Percentiles rank a stretch among this genome's conserved stretches.
Evolutionary conservation across 2,329 filamentous ascomycete genomes (phyloP).

Genomic region (Verticillium klebahnii): DNA sequence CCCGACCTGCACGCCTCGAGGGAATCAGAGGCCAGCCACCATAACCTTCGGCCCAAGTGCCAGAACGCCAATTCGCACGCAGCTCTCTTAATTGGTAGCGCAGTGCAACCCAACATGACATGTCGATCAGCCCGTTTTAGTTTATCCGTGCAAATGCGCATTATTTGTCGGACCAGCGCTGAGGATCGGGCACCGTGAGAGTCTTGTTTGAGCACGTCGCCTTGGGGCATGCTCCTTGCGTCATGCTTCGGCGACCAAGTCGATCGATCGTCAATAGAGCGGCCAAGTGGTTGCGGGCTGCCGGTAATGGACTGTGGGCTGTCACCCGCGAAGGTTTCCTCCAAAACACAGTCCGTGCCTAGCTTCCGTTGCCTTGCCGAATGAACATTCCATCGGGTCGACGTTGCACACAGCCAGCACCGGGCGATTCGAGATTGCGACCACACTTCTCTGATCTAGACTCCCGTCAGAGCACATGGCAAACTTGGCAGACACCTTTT

Average conservation of each 20-base stretch:
- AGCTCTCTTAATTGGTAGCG: neutral
- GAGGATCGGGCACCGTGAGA: neutral
- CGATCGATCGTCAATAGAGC: neutral
- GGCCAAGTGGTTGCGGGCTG: neutral
- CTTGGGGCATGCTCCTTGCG: neutral
- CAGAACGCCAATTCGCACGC: neutral
- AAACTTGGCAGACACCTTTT: neutral
- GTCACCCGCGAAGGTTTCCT: neutral
- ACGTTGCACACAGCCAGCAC: neutral
- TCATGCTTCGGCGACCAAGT: neutral
- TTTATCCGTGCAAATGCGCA: neutral
- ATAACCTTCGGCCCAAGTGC: neutral
- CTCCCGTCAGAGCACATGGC: neutral
- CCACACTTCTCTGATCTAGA: neutral
- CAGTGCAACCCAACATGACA: neutral
- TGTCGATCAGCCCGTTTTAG: neutral
- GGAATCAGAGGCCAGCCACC: neutral
- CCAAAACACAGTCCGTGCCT: neutral
- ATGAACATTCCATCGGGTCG: neutral
- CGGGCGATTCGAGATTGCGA: neutral
- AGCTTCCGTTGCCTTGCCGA: neutral
- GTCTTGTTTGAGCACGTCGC: neutral
- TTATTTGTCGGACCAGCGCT: neutral
- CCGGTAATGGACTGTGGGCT: neutral
- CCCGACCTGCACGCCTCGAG: neutral